These are phyloP conservation scores for Aspergillus awamori DNA, from an alignment of 2,329 filamentous ascomycete species.

Conservation along the genomic window DNA sequence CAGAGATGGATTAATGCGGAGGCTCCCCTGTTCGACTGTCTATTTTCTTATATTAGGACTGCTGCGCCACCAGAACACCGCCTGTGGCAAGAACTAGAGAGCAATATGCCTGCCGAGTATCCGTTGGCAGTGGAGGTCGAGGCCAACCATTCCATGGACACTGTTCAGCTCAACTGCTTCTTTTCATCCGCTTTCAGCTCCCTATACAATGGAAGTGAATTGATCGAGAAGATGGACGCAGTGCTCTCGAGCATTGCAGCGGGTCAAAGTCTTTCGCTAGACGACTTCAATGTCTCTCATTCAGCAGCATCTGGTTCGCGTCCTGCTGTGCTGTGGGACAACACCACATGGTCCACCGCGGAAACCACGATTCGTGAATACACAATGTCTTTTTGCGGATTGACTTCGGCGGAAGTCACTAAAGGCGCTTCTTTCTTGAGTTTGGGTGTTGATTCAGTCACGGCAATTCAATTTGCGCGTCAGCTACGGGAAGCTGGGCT, in stretches of 20 bases:
- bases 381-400: constrained; percentile 27
- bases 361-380: constrained; percentile 29
- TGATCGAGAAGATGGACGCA: constrained; percentile 38
- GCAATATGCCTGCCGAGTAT: constrained; percentile 40
- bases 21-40: constrained; percentile 37
- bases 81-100: constrained; percentile 37
- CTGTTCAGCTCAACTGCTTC: constrained; percentile 28
- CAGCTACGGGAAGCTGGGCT: constrained; percentile 32
- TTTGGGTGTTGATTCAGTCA: constrained; percentile 38
- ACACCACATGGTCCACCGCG: constrained; percentile 24
- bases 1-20: constrained; percentile 40
- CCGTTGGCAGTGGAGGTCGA: constrained; percentile 40
- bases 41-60: constrained; percentile 38
- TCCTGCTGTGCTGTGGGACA: constrained; percentile 21
- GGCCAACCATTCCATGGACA: constrained; percentile 27
- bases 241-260: constrained; percentile 31
- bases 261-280: constrained; percentile 28
- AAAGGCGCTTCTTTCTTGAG: constrained; percentile 38
- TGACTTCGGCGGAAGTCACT: constrained; percentile 27
- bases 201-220: constrained; percentile 23
- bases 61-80: constrained; percentile 15
- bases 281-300: constrained; percentile 26
- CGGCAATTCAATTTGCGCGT: constrained; percentile 37
- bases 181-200: constrained; percentile 33
- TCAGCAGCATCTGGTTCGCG: constrained; percentile 1